Percentiles rank a stretch among this genome's conserved stretches.
Evolutionary conservation across 164 flowering plant genomes (phyloP).

Genomic region (Annona cherimola): DNA sequence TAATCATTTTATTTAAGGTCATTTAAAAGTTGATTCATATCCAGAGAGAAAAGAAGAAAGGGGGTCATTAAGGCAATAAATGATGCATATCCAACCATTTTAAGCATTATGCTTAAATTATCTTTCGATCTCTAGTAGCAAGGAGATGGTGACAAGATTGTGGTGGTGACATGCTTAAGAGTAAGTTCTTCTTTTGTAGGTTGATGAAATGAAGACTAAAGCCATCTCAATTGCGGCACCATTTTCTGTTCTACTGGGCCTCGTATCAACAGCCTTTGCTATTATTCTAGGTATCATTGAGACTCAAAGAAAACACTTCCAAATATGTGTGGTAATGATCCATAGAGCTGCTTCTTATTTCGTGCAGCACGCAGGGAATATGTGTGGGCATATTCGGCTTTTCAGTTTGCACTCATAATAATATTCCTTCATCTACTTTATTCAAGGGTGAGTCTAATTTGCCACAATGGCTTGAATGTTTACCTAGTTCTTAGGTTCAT

Average conservation of each 20-base stretch:
- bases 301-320: slow-evolving; percentile 2
- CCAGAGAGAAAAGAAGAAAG: background rate
- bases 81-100: background rate
- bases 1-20: background rate
- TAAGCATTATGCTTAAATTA: background rate
- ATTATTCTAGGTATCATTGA: slow-evolving; percentile 52
- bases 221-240: slow-evolving; percentile 84
- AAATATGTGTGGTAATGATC: background rate
- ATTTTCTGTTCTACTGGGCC: slow-evolving; percentile 65
- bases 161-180: background rate
- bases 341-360: background rate
- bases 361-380: slow-evolving; percentile 76
- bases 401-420: slow-evolving; percentile 72
- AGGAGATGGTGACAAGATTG: background rate
- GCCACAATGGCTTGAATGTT: background rate
- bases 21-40: no score
- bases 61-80: no score
- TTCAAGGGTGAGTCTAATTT: slow-evolving; percentile 36
- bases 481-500: background rate
- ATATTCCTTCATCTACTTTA: slow-evolving; percentile 55
- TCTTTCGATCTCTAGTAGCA: background rate
- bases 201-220: slow-evolving; percentile 52
- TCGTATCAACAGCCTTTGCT: slow-evolving; percentile 65
- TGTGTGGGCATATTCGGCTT: slow-evolving; percentile 87
- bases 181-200: slow-evolving; percentile 26